These are phyloP conservation scores for Pseudogymnoascus sp. DNA, from an alignment of 2,329 filamentous ascomycete species.

Conservation along the genomic window DNA sequence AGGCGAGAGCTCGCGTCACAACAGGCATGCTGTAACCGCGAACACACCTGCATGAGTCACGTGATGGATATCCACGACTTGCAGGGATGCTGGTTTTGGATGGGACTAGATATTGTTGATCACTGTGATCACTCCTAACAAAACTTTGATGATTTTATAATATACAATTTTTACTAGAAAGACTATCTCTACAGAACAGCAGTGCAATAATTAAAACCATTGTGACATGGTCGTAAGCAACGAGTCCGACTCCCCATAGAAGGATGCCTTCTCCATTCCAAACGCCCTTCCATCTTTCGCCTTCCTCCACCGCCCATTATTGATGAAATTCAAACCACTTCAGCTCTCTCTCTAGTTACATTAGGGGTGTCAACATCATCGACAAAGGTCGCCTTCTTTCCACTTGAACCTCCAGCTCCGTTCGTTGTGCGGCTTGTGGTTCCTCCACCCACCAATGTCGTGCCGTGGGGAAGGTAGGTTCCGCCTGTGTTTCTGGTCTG, in stretches of 20 bases:
- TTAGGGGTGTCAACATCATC: slow-evolving; percentile 1
- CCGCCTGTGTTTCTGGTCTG: neutral
- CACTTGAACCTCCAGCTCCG: neutral
- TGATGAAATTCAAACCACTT: slow-evolving; percentile 3
- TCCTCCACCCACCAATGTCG: neutral
- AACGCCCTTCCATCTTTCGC: neutral
- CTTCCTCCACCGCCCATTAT: neutral
- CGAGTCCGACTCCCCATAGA: neutral
- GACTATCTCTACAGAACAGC: neutral
- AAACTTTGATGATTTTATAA: neutral
- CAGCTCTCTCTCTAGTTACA: slow-evolving; percentile 2
- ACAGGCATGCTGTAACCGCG: slow-evolving; percentile 9
- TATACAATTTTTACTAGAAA: slow-evolving; percentile 3
- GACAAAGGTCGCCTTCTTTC: neutral
- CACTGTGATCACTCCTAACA: neutral
- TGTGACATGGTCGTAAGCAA: neutral
- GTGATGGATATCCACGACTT: neutral
- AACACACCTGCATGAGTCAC: slow-evolving; percentile 5
- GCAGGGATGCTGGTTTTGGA: neutral
- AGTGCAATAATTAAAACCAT: slow-evolving; percentile 1
- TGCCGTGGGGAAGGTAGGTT: slow-evolving; percentile 5
- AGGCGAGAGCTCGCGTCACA: slow-evolving; percentile 11
- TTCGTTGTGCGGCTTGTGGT: neutral
- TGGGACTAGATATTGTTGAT: neutral
- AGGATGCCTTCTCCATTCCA: neutral